A percentile compares a stretch with the other conserved stretches of the same genome.
These are phyloP conservation scores for Paramecium sexaurelia DNA, from an alignment of 73 alveolate genomes.

Conservation along the genomic window DNA sequence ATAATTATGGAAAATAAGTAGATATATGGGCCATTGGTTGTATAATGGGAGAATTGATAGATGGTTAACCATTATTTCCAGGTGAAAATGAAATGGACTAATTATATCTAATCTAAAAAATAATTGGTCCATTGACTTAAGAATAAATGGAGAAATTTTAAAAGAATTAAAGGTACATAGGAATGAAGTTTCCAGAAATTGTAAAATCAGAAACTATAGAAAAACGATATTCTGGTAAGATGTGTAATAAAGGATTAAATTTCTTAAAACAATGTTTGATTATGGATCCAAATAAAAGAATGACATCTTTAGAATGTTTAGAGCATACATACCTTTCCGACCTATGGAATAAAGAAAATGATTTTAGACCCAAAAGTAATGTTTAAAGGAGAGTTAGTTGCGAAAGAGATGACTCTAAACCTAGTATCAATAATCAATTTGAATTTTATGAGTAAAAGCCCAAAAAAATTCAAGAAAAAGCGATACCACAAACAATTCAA, in stretches of 20 bases:
- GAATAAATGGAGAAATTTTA: conserved; percentile 75
- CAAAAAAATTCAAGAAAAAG: conserved; percentile 22
- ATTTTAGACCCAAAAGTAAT: conserved; percentile 50
- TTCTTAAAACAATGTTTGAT: conserved; percentile 82
- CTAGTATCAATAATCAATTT: not conserved
- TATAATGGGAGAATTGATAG: conserved; percentile 96
- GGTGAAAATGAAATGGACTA: conserved; percentile 92
- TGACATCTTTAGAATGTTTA: conserved; percentile 86
- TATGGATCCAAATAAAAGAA: conserved; percentile 92
- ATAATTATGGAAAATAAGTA: conserved; percentile 81
- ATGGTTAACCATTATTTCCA: conserved; percentile 93
- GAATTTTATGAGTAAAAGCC: not conserved
- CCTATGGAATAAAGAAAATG: conserved; percentile 80
- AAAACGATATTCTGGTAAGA: conserved; percentile 85
- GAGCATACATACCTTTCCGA: conserved; percentile 89
- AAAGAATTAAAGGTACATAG: conserved; percentile 85
- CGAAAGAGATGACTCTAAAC: conserved; percentile 44
- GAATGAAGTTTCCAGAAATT: conserved; percentile 84
- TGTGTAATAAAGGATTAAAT: conserved; percentile 57
- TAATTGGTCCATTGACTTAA: conserved; percentile 84
- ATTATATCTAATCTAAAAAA: conserved; percentile 81
- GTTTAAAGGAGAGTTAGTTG: conserved; percentile 2
- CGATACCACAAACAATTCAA: not conserved
- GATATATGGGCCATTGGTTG: conserved; percentile 97
- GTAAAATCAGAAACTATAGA: conserved; percentile 88